Evolutionary conservation across 1,139 yeast genomes (phyloP).

Genomic region (Nakaseomyces nivariensis): DNA sequence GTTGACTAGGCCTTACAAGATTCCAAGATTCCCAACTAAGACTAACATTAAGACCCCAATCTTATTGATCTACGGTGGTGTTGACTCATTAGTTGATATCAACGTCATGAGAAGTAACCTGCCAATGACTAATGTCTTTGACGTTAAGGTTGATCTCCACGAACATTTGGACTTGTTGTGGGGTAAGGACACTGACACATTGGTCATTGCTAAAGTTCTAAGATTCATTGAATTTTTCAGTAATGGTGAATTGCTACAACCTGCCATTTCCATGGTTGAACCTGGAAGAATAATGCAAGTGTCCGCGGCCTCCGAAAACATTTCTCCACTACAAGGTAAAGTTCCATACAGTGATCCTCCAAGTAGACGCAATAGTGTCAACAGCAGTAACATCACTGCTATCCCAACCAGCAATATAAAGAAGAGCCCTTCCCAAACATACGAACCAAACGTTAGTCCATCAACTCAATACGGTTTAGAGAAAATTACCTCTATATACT

Average conservation of each 20-base stretch:
- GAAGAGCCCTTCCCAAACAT: neutral
- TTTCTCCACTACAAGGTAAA: neutral
- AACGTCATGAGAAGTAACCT: conserved; percentile 45
- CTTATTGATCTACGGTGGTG: conserved; percentile 65
- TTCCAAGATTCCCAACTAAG: conserved; percentile 42
- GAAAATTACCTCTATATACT: neutral
- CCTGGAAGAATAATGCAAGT: conserved; percentile 1
- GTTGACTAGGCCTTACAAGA: conserved; percentile 37
- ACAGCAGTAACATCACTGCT: neutral
- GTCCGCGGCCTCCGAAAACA: neutral
- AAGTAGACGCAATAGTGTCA: neutral
- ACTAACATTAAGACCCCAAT: conserved; percentile 62
- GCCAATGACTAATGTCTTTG: conserved; percentile 28
- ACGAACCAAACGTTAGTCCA: neutral
- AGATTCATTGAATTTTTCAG: conserved; percentile 26
- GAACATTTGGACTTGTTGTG: conserved; percentile 87
- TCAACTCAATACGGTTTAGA: neutral
- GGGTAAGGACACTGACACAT: conserved; percentile 59
- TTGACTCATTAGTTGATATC: conserved; percentile 79
- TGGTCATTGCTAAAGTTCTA: conserved; percentile 47
- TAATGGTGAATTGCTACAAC: neutral
- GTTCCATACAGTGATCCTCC: neutral
- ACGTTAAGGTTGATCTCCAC: conserved; percentile 33
- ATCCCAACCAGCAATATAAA: neutral
- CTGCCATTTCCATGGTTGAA: neutral